phyloP scores from a whole-genome alignment of 495 filamentous ascomycete species.

The Glonium stellatum region DNA sequence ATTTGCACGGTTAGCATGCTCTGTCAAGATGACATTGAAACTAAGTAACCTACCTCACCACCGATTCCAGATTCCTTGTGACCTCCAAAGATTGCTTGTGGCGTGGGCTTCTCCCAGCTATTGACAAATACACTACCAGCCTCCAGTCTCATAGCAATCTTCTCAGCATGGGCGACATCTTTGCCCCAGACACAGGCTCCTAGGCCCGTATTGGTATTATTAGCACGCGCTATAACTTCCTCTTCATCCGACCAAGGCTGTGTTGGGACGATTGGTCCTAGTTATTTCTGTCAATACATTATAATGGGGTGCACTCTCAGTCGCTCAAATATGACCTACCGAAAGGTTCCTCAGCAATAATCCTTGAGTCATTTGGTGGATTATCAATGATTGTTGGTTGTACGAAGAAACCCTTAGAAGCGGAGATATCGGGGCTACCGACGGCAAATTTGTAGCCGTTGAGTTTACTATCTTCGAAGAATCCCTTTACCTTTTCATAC shows the following conservation, averaged over 20 bases:
- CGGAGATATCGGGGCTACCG: conserved; percentile 36
- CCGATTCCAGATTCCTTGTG: conserved; percentile 63
- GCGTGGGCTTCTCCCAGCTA: conserved; percentile 39
- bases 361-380: conserved; percentile 46
- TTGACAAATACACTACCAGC: conserved; percentile 44
- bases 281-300: conserved; percentile 9
- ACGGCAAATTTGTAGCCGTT: conserved; percentile 40
- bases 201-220: conserved; percentile 43
- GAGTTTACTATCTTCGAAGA: conserved; percentile 40
- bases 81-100: conserved; percentile 54
- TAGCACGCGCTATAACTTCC: conserved; percentile 47
- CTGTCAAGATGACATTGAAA: too few relatives aligned
- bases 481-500: conserved; percentile 40
- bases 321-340: conserved; percentile 20
- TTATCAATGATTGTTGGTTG: conserved; percentile 54
- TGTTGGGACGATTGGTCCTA: conserved; percentile 45
- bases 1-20: too few relatives aligned
- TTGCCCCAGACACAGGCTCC: conserved; percentile 47
- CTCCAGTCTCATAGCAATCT: conserved; percentile 41
- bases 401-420: conserved; percentile 46
- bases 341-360: conserved; percentile 45
- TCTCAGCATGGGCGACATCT: conserved; percentile 40
- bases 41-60: conserved; percentile 40
- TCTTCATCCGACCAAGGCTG: conserved; percentile 45
- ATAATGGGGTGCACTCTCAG: not conserved